Evolutionary conservation across 306 rosid species (phyloP).

Genomic region (Castanea mollissima): DNA sequence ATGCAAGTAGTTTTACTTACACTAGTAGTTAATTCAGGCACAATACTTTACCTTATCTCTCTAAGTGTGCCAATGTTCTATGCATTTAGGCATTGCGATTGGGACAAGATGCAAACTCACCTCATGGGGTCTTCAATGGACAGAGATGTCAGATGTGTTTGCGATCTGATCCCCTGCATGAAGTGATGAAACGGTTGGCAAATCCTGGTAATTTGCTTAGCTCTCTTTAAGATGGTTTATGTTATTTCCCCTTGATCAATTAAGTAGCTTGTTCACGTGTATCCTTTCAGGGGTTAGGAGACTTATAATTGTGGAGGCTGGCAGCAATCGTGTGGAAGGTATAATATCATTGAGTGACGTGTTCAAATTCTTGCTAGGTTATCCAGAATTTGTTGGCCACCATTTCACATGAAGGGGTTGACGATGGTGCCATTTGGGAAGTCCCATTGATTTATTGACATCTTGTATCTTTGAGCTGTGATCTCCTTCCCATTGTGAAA

Average conservation of each 20-base stretch:
- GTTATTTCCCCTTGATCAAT: not conserved
- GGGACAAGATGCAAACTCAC: slow-evolving; percentile 66
- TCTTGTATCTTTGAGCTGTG: slow-evolving; percentile 31
- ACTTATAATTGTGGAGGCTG: slow-evolving; percentile 86
- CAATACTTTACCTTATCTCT: not conserved
- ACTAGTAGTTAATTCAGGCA: too few species aligned
- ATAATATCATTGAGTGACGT: slow-evolving; percentile 75
- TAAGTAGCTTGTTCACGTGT: slow-evolving; percentile 9
- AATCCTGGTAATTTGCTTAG: slow-evolving; percentile 53
- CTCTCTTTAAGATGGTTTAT: not conserved
- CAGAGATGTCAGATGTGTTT: slow-evolving; percentile 85
- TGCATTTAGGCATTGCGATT: slow-evolving; percentile 59
- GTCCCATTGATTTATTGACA: slow-evolving; percentile 22
- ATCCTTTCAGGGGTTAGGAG: slow-evolving; percentile 66
- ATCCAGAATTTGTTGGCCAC: slow-evolving; percentile 24
- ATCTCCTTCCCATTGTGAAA: slow-evolving; percentile 25
- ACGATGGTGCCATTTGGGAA: slow-evolving; percentile 21
- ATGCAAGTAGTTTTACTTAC: too few species aligned
- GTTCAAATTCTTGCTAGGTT: slow-evolving; percentile 72
- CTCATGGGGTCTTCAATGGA: slow-evolving; percentile 40
- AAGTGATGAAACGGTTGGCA: slow-evolving; percentile 79
- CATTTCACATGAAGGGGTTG: slow-evolving; percentile 16
- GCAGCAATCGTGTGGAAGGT: slow-evolving; percentile 90
- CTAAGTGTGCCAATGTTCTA: not conserved
- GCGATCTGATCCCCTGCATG: slow-evolving; percentile 73